Evolutionary conservation across 495 filamentous ascomycete species (phyloP).

Genomic region (Penicillium longicatenatum): DNA sequence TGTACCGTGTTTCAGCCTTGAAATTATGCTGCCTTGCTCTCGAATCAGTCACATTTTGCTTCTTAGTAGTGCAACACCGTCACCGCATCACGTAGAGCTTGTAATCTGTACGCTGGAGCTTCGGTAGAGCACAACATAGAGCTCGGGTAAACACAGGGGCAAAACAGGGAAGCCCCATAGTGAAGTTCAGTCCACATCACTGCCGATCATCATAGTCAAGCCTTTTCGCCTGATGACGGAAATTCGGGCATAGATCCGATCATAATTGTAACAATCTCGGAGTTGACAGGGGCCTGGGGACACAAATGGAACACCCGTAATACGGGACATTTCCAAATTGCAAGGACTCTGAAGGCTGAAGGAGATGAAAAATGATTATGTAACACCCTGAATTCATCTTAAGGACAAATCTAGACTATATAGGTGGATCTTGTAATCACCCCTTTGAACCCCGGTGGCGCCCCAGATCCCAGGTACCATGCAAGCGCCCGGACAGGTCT

Average conservation of each 20-base stretch:
- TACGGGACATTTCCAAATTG: not conserved
- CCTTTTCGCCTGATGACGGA: slow-evolving; percentile 1
- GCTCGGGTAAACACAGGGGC: not conserved
- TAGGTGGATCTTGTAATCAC: not conserved
- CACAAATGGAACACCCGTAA: not conserved
- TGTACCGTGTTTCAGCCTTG: slow-evolving; percentile 18
- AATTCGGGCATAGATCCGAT: not conserved
- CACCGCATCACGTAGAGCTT: not conserved
- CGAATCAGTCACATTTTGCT: not conserved
- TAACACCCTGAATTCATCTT: not conserved
- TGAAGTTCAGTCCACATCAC: not conserved
- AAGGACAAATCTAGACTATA: not conserved
- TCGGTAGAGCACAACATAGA: not conserved
- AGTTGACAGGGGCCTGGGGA: not conserved
- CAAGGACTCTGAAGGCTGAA: not conserved
- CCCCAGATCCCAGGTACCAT: not conserved
- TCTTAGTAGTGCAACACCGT: not conserved
- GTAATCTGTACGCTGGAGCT: not conserved
- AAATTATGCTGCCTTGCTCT: not conserved
- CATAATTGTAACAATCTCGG: not conserved
- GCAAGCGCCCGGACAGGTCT: not conserved
- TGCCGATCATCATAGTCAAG: slow-evolving; percentile 6
- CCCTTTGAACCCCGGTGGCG: not conserved
- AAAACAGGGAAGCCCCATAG: slow-evolving; percentile 2
- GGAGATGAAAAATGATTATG: not conserved